Evolutionary conservation across 495 filamentous ascomycete species (phyloP), one percentile per base, ranked within the genome.

Genomic region (Aspergillus incahuasiensis): DNA sequence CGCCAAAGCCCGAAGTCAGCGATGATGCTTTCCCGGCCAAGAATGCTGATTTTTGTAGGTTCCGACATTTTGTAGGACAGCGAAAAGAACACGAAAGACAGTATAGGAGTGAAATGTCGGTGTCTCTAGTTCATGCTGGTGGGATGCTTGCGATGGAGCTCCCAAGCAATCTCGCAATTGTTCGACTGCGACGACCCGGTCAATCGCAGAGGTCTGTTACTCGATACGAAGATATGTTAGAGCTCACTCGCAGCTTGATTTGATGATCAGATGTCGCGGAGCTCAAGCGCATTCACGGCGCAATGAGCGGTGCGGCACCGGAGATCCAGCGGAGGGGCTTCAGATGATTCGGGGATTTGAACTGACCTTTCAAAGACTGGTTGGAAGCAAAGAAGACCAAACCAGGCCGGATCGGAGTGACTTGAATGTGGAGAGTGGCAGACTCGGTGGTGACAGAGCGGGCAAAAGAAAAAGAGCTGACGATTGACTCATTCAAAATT

Each of bases 1-100:
- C 85, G 83, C 88, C 91, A 97, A 55, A 98, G 83, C 54, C 88
- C 89, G 68, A 96, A 92, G 63, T 96, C 91, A 68, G 96, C 85
- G 64, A 96, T 79, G 62, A 96, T 96, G 69, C 85, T 83, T 57
- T 96, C 91, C 65, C 74, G 79, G 41, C 82, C 82, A 21, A 88
- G 68, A 56, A 88, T 86, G 42, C 69, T 73, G 59, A 75, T 73
- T 65, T 77, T 79, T 44, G 73, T 75, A 48, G 74, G 72, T 58
- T 76, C 71, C 22, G 64, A 57, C 75, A 78, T 78, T 45, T 45
- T 61, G 39, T 46, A 48, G 46, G 32, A 41, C 13, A 42, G 22
- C 24, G 16, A 34, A 21, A 24, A 44, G 8, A 25, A 44, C 22
- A 43, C 20, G 48, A 48, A 19, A 12, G 52, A 13, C 35, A 20